Conservation (phyloP, 2,329 filamentous ascomycete genomes). For the Gnomoniopsis smithogilvyi region DNA sequence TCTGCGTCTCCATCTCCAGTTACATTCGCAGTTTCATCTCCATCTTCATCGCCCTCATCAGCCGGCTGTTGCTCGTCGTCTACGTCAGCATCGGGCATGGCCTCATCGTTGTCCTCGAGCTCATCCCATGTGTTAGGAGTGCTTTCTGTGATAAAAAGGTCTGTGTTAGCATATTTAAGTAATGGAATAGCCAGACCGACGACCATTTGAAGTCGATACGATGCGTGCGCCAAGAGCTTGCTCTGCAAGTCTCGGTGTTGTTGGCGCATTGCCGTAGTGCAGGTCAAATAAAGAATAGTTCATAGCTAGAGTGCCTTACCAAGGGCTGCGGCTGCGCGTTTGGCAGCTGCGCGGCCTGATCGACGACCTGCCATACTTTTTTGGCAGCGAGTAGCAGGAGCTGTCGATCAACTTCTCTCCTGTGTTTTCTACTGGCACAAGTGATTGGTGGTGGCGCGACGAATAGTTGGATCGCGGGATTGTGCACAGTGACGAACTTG, state of each 20-base stretch:
- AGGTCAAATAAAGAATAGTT: slow-evolving; percentile 3
- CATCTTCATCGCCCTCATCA: slow-evolving; percentile 25
- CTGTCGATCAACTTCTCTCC: not conserved
- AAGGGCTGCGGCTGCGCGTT: slow-evolving; percentile 40
- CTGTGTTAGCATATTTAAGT: not conserved
- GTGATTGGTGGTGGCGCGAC: not conserved
- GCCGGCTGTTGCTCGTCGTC: slow-evolving; percentile 32
- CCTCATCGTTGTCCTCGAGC: slow-evolving; percentile 44
- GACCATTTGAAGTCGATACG: not conserved
- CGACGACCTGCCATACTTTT: slow-evolving; percentile 31
- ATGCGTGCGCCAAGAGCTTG: not conserved
- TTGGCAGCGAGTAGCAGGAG: not conserved
- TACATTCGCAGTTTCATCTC: slow-evolving; percentile 20
- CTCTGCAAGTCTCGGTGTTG: not conserved
- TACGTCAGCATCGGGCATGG: slow-evolving; percentile 40
- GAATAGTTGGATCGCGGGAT: not conserved
- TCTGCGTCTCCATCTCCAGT: slow-evolving; percentile 22
- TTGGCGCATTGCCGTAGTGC: not conserved
- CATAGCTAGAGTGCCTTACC: slow-evolving; percentile 27
- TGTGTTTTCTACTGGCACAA: not conserved
- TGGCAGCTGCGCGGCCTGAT: slow-evolving; percentile 41
- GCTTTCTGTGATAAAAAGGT: slow-evolving; percentile 36
- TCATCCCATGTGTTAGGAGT: slow-evolving; percentile 42
- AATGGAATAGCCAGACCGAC: not conserved
- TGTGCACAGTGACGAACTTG: not conserved